Evolutionary conservation across 2,329 filamentous ascomycete genomes (phyloP).

Genomic region (Paecilomyces sp.): DNA sequence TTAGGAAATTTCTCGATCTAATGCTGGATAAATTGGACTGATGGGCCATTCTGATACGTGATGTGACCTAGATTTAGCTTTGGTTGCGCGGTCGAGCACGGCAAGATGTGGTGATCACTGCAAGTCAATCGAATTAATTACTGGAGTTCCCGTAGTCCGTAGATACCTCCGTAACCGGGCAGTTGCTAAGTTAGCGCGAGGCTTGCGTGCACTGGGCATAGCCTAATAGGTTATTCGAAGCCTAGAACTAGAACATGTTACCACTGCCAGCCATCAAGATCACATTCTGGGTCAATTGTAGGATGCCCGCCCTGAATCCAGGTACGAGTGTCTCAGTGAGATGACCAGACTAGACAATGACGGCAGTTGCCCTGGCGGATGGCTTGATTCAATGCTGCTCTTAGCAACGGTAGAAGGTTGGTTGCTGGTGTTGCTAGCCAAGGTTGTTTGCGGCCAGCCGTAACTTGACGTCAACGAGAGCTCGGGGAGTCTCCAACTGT

Average conservation of each 20-base stretch:
- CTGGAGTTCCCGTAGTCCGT: background rate
- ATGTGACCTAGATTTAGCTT: too few relatives aligned
- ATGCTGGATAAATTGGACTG: too few relatives aligned
- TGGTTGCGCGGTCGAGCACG: too few relatives aligned
- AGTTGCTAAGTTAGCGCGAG: background rate
- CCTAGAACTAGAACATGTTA: too few relatives aligned
- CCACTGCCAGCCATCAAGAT: background rate
- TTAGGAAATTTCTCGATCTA: too few relatives aligned
- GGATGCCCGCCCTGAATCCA: background rate
- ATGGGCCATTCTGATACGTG: too few relatives aligned
- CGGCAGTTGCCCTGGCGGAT: background rate
- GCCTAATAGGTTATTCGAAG: background rate
- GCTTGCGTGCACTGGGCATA: background rate
- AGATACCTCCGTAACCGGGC: background rate
- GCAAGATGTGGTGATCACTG: too few relatives aligned
- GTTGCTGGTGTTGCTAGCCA: background rate
- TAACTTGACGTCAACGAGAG: background rate
- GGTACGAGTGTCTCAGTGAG: background rate
- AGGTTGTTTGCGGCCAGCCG: background rate
- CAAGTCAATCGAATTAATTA: too few relatives aligned
- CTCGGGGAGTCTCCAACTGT: background rate
- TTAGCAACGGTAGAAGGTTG: background rate
- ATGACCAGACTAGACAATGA: background rate
- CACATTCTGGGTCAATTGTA: background rate
- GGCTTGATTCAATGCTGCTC: background rate